Percentiles rank a stretch among this genome's conserved stretches.
These are phyloP conservation scores for Leishmania lainsoni DNA, from an alignment of 208 protist genomes.

Conservation along the genomic window DNA sequence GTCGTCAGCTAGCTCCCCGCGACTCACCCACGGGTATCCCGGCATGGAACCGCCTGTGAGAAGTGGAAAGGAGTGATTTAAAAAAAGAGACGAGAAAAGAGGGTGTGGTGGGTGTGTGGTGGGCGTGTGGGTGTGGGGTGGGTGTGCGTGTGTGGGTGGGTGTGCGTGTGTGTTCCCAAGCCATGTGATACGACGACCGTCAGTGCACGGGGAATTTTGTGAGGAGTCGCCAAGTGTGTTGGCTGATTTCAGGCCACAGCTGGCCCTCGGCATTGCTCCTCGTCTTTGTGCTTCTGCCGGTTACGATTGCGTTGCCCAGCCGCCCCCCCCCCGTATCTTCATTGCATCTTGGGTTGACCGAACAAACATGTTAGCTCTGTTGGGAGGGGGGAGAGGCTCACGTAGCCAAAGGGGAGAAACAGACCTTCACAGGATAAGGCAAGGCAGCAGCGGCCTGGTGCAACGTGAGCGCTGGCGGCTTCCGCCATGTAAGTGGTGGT, in stretches of 20 bases:
- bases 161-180: neutral
- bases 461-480: neutral
- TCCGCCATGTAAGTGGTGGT: neutral
- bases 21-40: slow-evolving; percentile 90
- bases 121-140: neutral
- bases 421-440: neutral
- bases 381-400: neutral
- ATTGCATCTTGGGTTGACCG: neutral
- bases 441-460: neutral
- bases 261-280: neutral
- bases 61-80: too few species aligned
- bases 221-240: neutral
- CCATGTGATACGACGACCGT: neutral
- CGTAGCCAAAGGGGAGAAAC: neutral
- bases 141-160: neutral
- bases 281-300: neutral
- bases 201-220: neutral
- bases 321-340: neutral
- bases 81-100: neutral
- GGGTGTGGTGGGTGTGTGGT: neutral
- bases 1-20: slow-evolving; percentile 80
- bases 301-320: neutral
- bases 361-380: neutral
- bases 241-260: neutral
- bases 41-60: slow-evolving; percentile 84